These are phyloP conservation scores for Asclepias syriaca DNA, from an alignment of 257 asterid genomes.

Conservation along the genomic window DNA sequence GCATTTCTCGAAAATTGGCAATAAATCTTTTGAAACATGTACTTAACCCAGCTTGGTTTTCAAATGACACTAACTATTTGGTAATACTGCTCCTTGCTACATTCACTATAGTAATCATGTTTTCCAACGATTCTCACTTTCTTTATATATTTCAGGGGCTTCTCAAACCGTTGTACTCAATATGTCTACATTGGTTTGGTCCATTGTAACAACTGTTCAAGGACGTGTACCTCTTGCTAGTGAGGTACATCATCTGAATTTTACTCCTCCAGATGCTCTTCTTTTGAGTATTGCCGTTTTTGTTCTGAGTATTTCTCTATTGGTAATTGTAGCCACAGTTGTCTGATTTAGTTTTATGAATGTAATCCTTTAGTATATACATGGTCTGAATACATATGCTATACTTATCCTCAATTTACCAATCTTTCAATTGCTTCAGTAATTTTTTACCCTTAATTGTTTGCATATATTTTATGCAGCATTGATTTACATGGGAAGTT, in stretches of 20 bases:
- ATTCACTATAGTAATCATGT: not conserved
- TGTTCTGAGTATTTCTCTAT: not conserved
- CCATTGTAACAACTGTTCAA: slow-evolving; percentile 78
- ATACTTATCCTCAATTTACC: not conserved
- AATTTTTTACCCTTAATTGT: not conserved
- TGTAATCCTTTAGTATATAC: not conserved
- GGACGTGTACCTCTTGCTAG: slow-evolving; percentile 96
- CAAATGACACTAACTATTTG: not conserved
- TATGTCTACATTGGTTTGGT: slow-evolving; percentile 93
- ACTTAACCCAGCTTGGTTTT: not conserved
- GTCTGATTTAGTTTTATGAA: not conserved
- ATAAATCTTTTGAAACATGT: not conserved
- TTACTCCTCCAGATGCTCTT: not conserved
- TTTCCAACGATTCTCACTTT: slow-evolving; percentile 2
- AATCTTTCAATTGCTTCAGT: not conserved
- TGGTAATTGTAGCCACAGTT: not conserved
- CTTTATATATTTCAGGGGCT: slow-evolving; percentile 58
- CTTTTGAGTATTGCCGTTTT: not conserved
- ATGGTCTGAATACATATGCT: not conserved
- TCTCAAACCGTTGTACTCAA: slow-evolving; percentile 87
- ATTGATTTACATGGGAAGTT: not conserved
- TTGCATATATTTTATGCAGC: not conserved
- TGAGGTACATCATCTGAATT: slow-evolving; percentile 54
- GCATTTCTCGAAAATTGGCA: not conserved
- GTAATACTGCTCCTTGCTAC: not conserved